Conservation (phyloP, 306 rosid genomes). For the Rosa lucieae region DNA sequence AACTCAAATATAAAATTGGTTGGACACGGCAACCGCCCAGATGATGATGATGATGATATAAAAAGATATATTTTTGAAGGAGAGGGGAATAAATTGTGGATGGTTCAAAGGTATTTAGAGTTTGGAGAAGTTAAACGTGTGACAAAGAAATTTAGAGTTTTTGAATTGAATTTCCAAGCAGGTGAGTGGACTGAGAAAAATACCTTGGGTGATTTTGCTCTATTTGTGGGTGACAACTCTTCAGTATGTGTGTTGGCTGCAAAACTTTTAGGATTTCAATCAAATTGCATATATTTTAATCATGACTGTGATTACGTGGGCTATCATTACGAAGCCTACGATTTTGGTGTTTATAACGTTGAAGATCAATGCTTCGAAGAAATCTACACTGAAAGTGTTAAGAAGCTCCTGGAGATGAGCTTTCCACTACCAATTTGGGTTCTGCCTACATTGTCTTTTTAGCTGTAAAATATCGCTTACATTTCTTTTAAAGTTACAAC, state of each 20-base stretch:
- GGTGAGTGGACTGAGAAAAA: background rate
- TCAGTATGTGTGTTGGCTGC: background rate
- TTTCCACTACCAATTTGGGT: background rate
- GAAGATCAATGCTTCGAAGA: background rate
- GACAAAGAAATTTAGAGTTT: background rate
- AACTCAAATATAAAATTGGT: background rate
- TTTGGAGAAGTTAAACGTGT: background rate
- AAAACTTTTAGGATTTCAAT: background rate
- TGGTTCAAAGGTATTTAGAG: background rate
- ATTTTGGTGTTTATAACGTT: background rate
- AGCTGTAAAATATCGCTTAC: background rate
- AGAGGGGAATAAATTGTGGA: background rate
- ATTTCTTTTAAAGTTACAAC: no score
- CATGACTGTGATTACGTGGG: background rate
- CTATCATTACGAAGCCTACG: background rate
- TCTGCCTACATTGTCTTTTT: background rate
- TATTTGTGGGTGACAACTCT: background rate
- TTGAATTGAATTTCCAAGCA: background rate
- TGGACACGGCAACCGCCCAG: background rate
- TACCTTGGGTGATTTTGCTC: background rate
- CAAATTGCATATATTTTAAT: background rate
- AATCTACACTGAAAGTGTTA: background rate
- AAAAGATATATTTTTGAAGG: background rate
- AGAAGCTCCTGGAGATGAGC: background rate
- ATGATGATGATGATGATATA: background rate